Percentiles rank a stretch among this genome's conserved stretches.
phyloP scores from a whole-genome alignment of 768 basidiomycete genomes.

The Tylopilus sp. region DNA sequence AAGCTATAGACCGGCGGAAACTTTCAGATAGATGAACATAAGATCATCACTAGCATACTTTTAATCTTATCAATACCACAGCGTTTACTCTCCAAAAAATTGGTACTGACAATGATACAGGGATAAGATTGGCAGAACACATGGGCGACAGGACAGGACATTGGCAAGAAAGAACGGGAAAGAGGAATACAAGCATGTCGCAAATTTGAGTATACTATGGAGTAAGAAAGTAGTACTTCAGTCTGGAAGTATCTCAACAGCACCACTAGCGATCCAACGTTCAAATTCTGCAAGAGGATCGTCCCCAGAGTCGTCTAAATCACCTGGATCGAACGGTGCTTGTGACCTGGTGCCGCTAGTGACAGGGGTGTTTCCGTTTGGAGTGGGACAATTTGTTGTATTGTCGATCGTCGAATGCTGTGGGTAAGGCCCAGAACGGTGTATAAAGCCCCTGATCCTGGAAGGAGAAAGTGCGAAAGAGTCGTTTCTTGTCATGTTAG shows the following conservation, averaged over 20 bases:
- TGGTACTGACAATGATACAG: not conserved
- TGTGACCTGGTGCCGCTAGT: not conserved
- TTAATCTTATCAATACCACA: not conserved
- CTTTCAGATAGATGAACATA: not conserved
- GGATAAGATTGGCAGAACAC: too few relatives aligned
- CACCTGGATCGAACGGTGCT: not conserved
- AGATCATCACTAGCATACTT: not conserved
- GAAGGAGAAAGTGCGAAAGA: slow-evolving; percentile 22
- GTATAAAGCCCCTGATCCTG: slow-evolving; percentile 24
- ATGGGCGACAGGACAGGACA: too few relatives aligned
- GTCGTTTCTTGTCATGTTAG: slow-evolving; percentile 1
- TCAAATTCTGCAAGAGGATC: slow-evolving; percentile 66
- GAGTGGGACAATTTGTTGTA: not conserved
- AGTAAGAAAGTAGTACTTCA: slow-evolving; percentile 2
- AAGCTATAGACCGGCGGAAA: not conserved
- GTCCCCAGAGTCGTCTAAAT: slow-evolving; percentile 15
- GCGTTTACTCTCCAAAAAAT: not conserved
- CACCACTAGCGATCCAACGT: slow-evolving; percentile 64
- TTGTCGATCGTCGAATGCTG: not conserved
- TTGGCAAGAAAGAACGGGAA: not conserved
- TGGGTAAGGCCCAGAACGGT: not conserved
- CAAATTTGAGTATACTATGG: not conserved
- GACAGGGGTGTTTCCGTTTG: not conserved
- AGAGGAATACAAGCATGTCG: not conserved
- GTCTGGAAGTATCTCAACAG: slow-evolving; percentile 48